Percentiles rank a stretch among this genome's conserved stretches.
Evolutionary conservation across 257 asterid genomes (phyloP).

Genomic region (Datura wrightii): DNA sequence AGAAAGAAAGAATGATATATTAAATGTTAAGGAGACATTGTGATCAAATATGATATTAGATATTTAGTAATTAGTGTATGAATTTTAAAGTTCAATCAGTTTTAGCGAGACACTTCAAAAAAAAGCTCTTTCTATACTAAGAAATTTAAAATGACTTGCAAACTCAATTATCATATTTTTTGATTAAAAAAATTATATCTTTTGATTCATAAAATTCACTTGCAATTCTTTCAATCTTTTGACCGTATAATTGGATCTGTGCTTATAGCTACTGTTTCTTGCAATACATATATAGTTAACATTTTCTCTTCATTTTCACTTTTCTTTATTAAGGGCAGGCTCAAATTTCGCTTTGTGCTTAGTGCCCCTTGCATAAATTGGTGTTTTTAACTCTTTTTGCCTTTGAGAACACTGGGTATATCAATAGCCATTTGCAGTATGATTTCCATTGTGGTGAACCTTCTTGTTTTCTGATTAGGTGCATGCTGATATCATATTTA

Average conservation of each 20-base stretch:
- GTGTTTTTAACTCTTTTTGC: not conserved
- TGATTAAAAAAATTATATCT: not conserved
- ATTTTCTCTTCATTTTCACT: not conserved
- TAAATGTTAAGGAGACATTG: not conserved
- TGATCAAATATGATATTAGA: slow-evolving; percentile 18
- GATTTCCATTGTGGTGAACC: slow-evolving; percentile 5
- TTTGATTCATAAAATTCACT: not conserved
- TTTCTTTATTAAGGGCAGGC: not conserved
- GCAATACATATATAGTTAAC: not conserved
- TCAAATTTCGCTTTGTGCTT: not conserved
- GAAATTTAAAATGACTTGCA: not conserved
- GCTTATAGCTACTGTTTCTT: slow-evolving; percentile 16
- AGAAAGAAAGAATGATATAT: not conserved
- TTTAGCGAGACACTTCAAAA: slow-evolving; percentile 6
- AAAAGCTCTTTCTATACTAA: not conserved
- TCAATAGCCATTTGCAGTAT: not conserved
- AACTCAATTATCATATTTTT: slow-evolving; percentile 4
- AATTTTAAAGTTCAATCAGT: not conserved
- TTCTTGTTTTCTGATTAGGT: slow-evolving; percentile 10
- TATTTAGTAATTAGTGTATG: not conserved
- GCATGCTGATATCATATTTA: not conserved
- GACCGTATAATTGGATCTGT: not conserved
- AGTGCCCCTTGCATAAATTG: not conserved
- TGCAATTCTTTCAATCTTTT: slow-evolving; percentile 3
- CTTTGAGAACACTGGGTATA: slow-evolving; percentile 13